Conservation (phyloP, 352 stramenopile genomes). For the Globisporangium polare region DNA sequence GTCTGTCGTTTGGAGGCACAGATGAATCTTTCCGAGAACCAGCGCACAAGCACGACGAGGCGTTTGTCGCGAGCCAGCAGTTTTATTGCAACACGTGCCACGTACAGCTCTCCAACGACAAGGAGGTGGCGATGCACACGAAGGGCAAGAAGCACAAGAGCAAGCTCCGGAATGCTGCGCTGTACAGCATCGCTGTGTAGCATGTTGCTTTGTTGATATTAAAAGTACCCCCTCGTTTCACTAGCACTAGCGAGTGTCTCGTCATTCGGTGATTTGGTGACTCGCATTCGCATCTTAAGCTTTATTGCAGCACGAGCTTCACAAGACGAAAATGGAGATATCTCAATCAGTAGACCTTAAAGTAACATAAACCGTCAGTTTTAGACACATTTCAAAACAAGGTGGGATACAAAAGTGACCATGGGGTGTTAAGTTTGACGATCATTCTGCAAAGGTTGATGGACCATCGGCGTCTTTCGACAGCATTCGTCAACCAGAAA, state of each 20-base stretch:
- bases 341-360: background rate
- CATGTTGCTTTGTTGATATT: background rate
- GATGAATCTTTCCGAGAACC: constrained; percentile 23
- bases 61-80: constrained; percentile 36
- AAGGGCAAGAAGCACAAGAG: constrained; percentile 87
- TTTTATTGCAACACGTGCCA: constrained; percentile 70
- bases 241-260: background rate
- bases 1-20: constrained; percentile 29
- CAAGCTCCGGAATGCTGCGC: constrained; percentile 34
- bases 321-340: background rate
- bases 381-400: background rate
- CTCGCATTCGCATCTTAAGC: background rate
- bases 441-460: background rate
- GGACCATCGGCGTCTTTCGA: background rate
- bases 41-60: constrained; percentile 37
- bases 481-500: background rate
- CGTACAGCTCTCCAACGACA: constrained; percentile 66
- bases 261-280: background rate
- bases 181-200: background rate
- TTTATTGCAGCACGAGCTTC: background rate
- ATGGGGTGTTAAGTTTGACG: background rate
- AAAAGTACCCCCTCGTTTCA: too few relatives aligned
- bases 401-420: background rate
- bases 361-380: background rate
- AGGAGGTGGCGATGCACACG: constrained; percentile 66